phyloP scores from a whole-genome alignment of 345 rosid species.

The Hibiscus trionum region DNA sequence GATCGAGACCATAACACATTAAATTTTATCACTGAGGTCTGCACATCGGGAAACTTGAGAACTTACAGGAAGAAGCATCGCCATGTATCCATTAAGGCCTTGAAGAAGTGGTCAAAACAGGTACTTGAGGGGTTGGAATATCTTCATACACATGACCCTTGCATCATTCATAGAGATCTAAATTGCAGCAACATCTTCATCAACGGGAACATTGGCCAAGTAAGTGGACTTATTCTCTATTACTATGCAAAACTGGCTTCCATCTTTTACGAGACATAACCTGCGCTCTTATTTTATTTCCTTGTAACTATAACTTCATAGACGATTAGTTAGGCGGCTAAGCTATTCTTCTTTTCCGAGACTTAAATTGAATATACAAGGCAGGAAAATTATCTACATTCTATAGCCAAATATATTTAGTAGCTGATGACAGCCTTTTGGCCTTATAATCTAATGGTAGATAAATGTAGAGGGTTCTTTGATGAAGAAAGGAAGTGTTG shows the following conservation, averaged over 20 bases:
- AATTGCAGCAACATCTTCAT: slow-evolving; percentile 68
- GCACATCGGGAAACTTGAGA: slow-evolving; percentile 63
- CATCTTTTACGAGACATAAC: background rate
- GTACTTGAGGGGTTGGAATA: slow-evolving; percentile 53
- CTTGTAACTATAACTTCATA: background rate
- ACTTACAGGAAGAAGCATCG: slow-evolving; percentile 58
- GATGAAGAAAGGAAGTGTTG: too few species aligned
- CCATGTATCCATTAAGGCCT: slow-evolving; percentile 57
- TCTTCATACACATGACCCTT: slow-evolving; percentile 62
- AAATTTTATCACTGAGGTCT: slow-evolving; percentile 68
- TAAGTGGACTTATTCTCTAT: slow-evolving; percentile 5
- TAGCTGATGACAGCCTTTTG: background rate
- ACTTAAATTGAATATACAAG: too few species aligned
- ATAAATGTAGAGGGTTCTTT: too few species aligned
- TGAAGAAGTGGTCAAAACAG: slow-evolving; percentile 70
- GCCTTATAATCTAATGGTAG: background rate
- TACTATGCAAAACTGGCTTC: background rate
- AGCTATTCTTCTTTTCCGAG: background rate
- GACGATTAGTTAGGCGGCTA: background rate
- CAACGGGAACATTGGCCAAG: slow-evolving; percentile 64
- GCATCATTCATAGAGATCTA: slow-evolving; percentile 60
- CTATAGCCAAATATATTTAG: background rate
- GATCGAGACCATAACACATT: slow-evolving; percentile 34
- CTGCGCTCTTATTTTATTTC: background rate
- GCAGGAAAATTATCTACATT: too few species aligned